phyloP scores from a whole-genome alignment of 2,329 filamentous ascomycete species.

The Chaetomiaceae sp. region DNA sequence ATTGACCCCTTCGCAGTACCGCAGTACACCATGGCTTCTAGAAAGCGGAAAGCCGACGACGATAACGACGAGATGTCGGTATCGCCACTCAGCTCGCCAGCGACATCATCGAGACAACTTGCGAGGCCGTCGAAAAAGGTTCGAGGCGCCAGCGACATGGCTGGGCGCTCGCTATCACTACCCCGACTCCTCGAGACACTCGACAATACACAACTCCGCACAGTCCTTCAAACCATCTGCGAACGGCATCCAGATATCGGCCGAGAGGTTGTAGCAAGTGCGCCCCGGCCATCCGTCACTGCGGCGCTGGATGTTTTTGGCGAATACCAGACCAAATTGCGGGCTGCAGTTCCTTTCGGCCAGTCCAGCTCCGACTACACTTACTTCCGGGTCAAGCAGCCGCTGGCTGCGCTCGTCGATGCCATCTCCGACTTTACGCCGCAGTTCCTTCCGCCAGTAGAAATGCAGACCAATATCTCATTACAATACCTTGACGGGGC shows the following conservation, averaged over 20 bases:
- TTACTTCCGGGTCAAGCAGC: conserved; percentile 85
- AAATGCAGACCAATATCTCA: conserved; percentile 76
- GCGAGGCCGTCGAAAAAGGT: conserved; percentile 61
- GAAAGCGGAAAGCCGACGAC: conserved; percentile 84
- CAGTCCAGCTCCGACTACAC: conserved; percentile 85
- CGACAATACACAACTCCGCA: conserved; percentile 76
- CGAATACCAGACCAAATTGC: conserved; percentile 75
- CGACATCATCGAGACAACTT: conserved; percentile 64
- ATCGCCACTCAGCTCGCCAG: conserved; percentile 79
- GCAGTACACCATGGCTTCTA: conserved; percentile 51
- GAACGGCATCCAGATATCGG: conserved; percentile 82
- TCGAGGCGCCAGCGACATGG: conserved; percentile 57
- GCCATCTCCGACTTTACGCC: conserved; percentile 91
- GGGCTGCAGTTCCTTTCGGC: conserved; percentile 78
- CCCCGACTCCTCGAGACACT: conserved; percentile 89
- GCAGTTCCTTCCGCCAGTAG: conserved; percentile 89
- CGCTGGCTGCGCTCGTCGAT: conserved; percentile 75
- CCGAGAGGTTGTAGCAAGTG: conserved; percentile 75
- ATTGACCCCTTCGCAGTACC: conserved; percentile 36
- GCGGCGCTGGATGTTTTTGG: conserved; percentile 75
- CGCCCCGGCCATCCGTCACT: conserved; percentile 79
- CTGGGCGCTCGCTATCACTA: conserved; percentile 51
- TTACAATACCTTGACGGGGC: conserved; percentile 84
- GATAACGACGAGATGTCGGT: conserved; percentile 88
- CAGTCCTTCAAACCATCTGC: conserved; percentile 85